Percentiles rank a stretch among this genome's conserved stretches.
These are phyloP conservation scores for Naganishia albida DNA, from an alignment of 1,284 basidiomycete genomes.

Conservation along the genomic window DNA sequence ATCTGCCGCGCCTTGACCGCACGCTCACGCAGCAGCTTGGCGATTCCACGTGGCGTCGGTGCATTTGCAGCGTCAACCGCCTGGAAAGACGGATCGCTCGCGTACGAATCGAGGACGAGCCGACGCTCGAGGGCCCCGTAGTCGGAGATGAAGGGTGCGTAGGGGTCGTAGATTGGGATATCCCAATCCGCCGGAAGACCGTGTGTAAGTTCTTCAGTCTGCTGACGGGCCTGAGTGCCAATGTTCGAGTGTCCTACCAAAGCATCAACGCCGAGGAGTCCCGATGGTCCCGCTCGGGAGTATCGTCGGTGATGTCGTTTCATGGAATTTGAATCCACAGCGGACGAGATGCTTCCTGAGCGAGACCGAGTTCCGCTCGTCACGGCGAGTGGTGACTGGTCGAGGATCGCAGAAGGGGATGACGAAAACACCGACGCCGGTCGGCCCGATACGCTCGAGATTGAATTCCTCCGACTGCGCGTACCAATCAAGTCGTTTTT, in stretches of 20 bases:
- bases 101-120: conserved; percentile 63
- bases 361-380: conserved; percentile 3
- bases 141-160: conserved; percentile 81
- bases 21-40: conserved; percentile 69
- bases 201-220: conserved; percentile 7
- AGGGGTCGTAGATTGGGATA: conserved; percentile 83
- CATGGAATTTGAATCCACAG: not conserved
- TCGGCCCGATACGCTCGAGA: conserved; percentile 15
- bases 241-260: conserved; percentile 1
- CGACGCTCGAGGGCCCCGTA: conserved; percentile 74
- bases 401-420: conserved; percentile 13
- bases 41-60: conserved; percentile 59
- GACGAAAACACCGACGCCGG: conserved; percentile 5
- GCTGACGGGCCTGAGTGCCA: not conserved
- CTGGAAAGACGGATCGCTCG: conserved; percentile 56
- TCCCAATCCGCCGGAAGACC: conserved; percentile 63
- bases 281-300: conserved; percentile 14
- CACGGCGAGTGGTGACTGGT: conserved; percentile 8
- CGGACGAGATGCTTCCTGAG: conserved; percentile 13
- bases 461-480: conserved; percentile 15
- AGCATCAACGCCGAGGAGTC: conserved; percentile 18
- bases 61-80: conserved; percentile 44
- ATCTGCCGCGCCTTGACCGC: conserved; percentile 52
- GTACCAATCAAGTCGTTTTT: conserved; percentile 7
- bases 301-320: conserved; percentile 15